phyloP scores from a whole-genome alignment of 78 protist species.

The Dictyostelium citrinum region DNA sequence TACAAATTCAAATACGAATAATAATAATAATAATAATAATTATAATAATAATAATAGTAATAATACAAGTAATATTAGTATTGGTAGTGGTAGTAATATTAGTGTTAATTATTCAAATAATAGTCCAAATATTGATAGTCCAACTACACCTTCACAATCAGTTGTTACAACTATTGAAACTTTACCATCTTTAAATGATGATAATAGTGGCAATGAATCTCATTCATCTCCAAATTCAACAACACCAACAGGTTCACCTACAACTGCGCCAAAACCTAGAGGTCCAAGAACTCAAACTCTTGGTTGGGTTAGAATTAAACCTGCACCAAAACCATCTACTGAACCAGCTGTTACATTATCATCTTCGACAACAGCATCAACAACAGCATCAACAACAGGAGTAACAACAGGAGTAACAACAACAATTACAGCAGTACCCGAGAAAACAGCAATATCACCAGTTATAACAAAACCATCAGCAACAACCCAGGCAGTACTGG shows the following conservation, averaged over 20 bases:
- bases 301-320: slow-evolving; percentile 26
- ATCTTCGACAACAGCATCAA: neutral
- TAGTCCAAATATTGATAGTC: neutral
- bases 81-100: neutral
- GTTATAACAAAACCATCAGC: too few relatives aligned
- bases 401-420: too few relatives aligned
- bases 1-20: neutral
- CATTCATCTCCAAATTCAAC: neutral
- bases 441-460: too few relatives aligned
- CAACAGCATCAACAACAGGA: neutral
- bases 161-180: neutral
- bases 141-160: neutral
- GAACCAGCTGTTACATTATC: neutral
- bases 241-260: neutral
- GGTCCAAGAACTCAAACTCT: neutral
- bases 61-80: neutral
- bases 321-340: slow-evolving; percentile 10
- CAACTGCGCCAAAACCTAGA: neutral
- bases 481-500: too few relatives aligned
- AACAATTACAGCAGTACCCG: too few relatives aligned
- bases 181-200: neutral
- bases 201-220: neutral
- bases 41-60: neutral
- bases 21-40: too few relatives aligned
- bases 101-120: neutral